Conservation (phyloP, 805 yeast genomes). For the Candida takata region DNA sequence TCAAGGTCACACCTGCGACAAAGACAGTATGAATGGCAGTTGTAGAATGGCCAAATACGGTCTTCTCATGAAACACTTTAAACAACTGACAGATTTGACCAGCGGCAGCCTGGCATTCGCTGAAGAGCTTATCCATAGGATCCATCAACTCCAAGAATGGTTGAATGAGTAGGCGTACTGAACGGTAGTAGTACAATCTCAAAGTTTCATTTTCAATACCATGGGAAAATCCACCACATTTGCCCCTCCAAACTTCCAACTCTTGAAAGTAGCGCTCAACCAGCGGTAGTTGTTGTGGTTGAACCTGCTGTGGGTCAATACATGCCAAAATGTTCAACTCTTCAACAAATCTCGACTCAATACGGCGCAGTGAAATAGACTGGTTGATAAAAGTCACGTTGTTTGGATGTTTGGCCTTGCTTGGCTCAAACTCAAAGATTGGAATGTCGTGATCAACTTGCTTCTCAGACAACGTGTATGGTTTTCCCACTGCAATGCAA, state of each 20-base stretch:
- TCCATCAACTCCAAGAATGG: conserved; percentile 57
- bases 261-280: conserved; percentile 48
- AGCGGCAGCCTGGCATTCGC: conserved; percentile 66
- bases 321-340: conserved; percentile 35
- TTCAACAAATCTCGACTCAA: conserved; percentile 55
- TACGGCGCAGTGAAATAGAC: conserved; percentile 46
- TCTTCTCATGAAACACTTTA: conserved; percentile 55
- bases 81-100: conserved; percentile 62
- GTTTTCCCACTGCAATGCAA: conserved; percentile 54
- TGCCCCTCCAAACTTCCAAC: conserved; percentile 50
- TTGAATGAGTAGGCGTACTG: conserved; percentile 53
- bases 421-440: conserved; percentile 39
- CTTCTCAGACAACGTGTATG: conserved; percentile 45
- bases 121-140: conserved; percentile 52
- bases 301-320: conserved; percentile 15
- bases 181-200: conserved; percentile 50
- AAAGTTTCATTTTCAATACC: conserved; percentile 55
- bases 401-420: conserved; percentile 24
- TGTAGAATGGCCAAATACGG: conserved; percentile 56
- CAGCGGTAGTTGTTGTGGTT: conserved; percentile 36
- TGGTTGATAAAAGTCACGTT: conserved; percentile 42
- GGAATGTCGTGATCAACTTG: conserved; percentile 44
- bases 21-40: conserved; percentile 62
- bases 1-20: conserved; percentile 61
- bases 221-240: conserved; percentile 38